phyloP scores from a whole-genome alignment of 129 eudicot species.

The Heracleum sosnowskyi region DNA sequence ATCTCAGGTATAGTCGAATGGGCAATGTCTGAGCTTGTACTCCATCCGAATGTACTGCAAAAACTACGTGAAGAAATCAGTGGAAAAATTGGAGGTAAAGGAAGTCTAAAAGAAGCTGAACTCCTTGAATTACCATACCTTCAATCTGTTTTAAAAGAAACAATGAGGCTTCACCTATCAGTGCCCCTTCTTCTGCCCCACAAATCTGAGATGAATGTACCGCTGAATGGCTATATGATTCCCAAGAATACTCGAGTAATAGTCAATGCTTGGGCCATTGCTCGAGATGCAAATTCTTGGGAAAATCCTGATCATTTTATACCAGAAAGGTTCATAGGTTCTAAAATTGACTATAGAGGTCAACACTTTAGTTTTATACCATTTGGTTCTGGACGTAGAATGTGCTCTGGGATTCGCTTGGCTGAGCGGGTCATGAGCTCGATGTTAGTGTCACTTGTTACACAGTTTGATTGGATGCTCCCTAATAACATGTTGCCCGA shows the following conservation, averaged over 20 bases:
- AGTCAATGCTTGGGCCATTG: constrained; percentile 5
- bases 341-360: neutral
- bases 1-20: neutral
- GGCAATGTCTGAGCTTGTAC: constrained; percentile 7
- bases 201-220: neutral
- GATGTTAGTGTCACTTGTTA: too few relatives aligned
- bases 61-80: neutral
- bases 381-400: constrained; percentile 2
- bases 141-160: neutral
- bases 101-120: neutral
- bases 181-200: constrained; percentile 10
- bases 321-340: constrained; percentile 5
- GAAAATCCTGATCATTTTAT: neutral
- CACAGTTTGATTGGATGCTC: too few relatives aligned
- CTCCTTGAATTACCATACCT: neutral
- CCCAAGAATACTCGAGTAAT: constrained; percentile 4
- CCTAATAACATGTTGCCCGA: too few relatives aligned
- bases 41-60: neutral
- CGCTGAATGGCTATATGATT: neutral
- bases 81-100: neutral
- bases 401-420: too few relatives aligned
- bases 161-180: neutral
- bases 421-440: too few relatives aligned
- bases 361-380: neutral
- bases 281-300: constrained; percentile 4